Evolutionary conservation across 2,329 filamentous ascomycete species (phyloP), one percentile per base, ranked within the genome.

Genomic region (Myrmaecium sp.): DNA sequence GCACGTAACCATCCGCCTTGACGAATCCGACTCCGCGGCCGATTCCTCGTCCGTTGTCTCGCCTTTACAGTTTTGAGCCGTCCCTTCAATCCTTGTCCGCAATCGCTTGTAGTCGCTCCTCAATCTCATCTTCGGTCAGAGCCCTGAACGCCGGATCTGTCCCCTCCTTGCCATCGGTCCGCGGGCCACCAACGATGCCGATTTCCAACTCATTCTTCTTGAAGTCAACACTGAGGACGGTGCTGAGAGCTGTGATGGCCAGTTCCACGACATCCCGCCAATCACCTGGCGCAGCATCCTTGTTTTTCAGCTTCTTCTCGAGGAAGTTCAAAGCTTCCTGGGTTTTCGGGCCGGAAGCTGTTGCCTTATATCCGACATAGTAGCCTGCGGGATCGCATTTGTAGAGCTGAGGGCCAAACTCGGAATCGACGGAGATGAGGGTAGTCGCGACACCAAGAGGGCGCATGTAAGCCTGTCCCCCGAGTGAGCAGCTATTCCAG

Each of bases 221-320:
- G 66, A 98, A 98, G 55, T 98, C 89, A 55, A 95, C 92, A 57
- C 86, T 94, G 37, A 98, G 67, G 33, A 98, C 84, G 18, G 80
- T 92, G 69, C 84, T 93, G 54, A 98, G 62, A 5, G 89, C 86
- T 23, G 82, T 80, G 54, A 98, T 98, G 32, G 81, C 89, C 44
- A 95, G 66, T 64, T 98, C 89, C 26, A 98, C 86, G 25, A 98
- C 89, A 33, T 98, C 89, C 56, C 93, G 81, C 89, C 89, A 98
- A 48, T 63, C 74, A 34, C 89, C 89, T 31, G 89, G 78, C 18
- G 86, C 89, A 44, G 69, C 66, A 47, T 95, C 84, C 73, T 94
- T 94, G 74, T 93, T 94, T 65, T 94, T 93, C 55, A 98, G 73
- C 69, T 95, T 95, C 75, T 95, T 95, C 70, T 98, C 89, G 32